A percentile compares a stretch with the other conserved stretches of the same genome.
Evolutionary conservation across 2,329 filamentous ascomycete genomes (phyloP).

Genomic region (Microcyclospora tardicrescens): DNA sequence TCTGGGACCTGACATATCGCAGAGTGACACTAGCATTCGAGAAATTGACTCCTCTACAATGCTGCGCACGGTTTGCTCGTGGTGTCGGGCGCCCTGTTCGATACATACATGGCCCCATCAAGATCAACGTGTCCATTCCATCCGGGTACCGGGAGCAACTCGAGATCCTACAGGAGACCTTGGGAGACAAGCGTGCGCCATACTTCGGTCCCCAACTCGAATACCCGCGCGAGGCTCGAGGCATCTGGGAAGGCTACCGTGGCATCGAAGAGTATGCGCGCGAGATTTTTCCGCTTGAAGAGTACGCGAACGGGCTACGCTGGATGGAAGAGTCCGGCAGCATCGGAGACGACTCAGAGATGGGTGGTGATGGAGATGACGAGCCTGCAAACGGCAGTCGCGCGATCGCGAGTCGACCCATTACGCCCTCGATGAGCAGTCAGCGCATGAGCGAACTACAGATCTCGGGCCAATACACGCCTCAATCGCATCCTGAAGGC

Average conservation of each 20-base stretch:
- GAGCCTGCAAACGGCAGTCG: constrained; percentile 3
- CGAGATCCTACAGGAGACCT: constrained; percentile 48
- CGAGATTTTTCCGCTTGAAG: constrained; percentile 88
- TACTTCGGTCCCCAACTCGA: constrained; percentile 52
- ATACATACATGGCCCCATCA: constrained; percentile 67
- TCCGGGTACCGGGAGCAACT: constrained; percentile 81
- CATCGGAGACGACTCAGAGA: constrained; percentile 5
- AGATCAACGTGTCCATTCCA: constrained; percentile 75
- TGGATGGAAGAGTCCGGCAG: constrained; percentile 61
- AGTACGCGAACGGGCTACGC: constrained; percentile 80
- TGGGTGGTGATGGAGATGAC: constrained; percentile 4
- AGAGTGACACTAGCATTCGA: constrained; percentile 87
- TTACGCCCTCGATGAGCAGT: constrained; percentile 14
- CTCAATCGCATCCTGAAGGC: constrained; percentile 20
- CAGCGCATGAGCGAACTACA: constrained; percentile 5
- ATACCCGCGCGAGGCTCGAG: constrained; percentile 57
- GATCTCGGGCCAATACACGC: constrained; percentile 21
- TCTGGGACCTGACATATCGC: neutral
- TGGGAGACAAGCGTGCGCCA: constrained; percentile 46
- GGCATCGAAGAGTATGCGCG: constrained; percentile 88
- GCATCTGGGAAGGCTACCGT: constrained; percentile 82
- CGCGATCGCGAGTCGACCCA: constrained; percentile 11
- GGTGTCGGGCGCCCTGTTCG: constrained; percentile 65
- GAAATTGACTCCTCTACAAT: constrained; percentile 70
- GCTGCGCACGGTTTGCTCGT: constrained; percentile 64